Base-by-base conservation (phyloP, 2,329 filamentous ascomycete genomes). In the Colletotrichum orbiculare region DNA sequence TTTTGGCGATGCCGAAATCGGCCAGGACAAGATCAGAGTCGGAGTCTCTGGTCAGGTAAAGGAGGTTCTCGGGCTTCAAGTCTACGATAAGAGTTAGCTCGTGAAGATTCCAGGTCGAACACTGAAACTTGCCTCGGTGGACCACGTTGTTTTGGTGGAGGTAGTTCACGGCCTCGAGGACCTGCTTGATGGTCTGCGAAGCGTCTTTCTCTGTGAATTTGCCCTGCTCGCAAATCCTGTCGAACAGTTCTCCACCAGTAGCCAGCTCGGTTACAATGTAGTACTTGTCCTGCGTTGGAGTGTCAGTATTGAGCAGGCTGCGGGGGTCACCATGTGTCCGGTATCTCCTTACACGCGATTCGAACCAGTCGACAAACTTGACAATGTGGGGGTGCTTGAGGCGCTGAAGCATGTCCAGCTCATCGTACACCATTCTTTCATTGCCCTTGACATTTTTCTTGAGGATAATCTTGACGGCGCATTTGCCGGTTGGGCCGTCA, bases 371-470 rank as follows among this genome's bases (percentile, higher is more conserved):
- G 71, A 96, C 91, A 76, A 99, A 99, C 71, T 91, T 90, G 81
- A 99, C 96, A 76, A 99, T 99, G 79, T 98, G 93, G 57, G 93
- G 92, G 77, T 99, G 96, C 75, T 94, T 87, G 75, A 99, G 88
- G 64, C 88, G 88, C 81, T 97, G 94, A 69, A 99, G 86, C 89
- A 99, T 94, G 71, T 94, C 87, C 73, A 99, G 85, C 82, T 99
- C 96, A 78, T 99, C 96, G 77, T 97, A 96, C 45, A 99, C 96
- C 96, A 99, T 99, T 78, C 91, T 89, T 83, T 99, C 96, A 73
- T 98, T 98, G 69, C 94, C 95, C 78, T 94, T 96, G 76, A 99
- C 95, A 80, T 97, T 98, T 84, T 97, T 97, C 87, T 99, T 99
- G 74, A 98, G 84, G 78, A 99, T 99, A 77, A 99, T 98, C 86